phyloP scores from a whole-genome alignment of 768 basidiomycete genomes.

The Suillus paluster region DNA sequence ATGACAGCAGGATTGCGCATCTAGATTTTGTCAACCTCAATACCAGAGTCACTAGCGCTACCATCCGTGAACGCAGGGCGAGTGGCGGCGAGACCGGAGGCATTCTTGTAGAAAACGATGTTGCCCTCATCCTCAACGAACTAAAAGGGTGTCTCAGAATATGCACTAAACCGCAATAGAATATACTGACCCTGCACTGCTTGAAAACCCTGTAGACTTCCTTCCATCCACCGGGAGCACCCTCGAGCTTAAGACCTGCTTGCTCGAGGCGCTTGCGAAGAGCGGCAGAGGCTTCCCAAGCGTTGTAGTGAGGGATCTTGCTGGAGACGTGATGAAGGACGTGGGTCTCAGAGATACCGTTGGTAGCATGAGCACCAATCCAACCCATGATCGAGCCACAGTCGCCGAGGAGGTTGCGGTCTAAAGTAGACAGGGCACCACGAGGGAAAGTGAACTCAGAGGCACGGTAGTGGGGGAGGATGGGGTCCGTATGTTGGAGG shows the following conservation, averaged over 20 bases:
- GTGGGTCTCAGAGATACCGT: constrained; percentile 95
- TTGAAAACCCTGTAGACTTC: constrained; percentile 79
- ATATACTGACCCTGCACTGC: constrained; percentile 66
- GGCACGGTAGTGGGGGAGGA: constrained; percentile 91
- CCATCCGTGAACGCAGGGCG: constrained; percentile 66
- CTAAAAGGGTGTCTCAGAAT: constrained; percentile 33
- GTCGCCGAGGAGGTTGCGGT: constrained; percentile 80
- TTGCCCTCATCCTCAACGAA: constrained; percentile 95
- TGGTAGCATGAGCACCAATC: constrained; percentile 82
- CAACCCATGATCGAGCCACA: constrained; percentile 80
- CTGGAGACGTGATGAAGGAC: constrained; percentile 89
- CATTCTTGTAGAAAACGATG: constrained; percentile 91
- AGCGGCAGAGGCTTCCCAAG: constrained; percentile 91
- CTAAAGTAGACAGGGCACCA: constrained; percentile 90
- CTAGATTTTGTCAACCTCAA: constrained; percentile 53
- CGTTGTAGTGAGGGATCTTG: constrained; percentile 98
- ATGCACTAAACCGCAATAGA: not conserved
- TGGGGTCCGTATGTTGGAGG: constrained; percentile 97
- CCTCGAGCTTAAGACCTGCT: constrained; percentile 65
- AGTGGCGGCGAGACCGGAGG: constrained; percentile 72
- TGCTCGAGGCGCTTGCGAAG: constrained; percentile 72
- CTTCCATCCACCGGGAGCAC: constrained; percentile 75
- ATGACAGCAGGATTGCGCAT: constrained; percentile 7
- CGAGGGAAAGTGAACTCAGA: constrained; percentile 90
- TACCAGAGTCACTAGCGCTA: constrained; percentile 65